phyloP scores from a whole-genome alignment of 2,329 filamentous ascomycete genomes.

The Fusarium sp. region DNA sequence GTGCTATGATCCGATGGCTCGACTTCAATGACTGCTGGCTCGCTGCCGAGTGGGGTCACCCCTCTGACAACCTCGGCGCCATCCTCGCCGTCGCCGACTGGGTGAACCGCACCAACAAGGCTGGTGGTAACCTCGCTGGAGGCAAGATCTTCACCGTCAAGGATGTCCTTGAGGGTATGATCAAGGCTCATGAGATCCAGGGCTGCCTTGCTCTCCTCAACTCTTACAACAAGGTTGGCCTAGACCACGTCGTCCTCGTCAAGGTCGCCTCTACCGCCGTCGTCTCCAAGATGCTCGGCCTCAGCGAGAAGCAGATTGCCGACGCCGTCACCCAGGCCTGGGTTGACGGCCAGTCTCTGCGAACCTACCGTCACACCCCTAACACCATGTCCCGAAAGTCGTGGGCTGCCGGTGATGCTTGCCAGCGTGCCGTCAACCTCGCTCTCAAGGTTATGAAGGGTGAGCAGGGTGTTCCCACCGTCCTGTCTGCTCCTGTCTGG shows the following conservation, averaged over 20 bases:
- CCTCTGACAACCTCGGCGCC: constrained; percentile 95
- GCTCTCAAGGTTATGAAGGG: constrained; percentile 90
- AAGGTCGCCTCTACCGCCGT: constrained; percentile 97
- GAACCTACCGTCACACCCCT: constrained; percentile 95
- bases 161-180: constrained; percentile 95
- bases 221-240: constrained; percentile 97
- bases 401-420: constrained; percentile 98
- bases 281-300: constrained; percentile 91
- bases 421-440: constrained; percentile 91
- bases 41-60: constrained; percentile 98
- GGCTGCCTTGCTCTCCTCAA: constrained; percentile 96
- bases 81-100: constrained; percentile 97
- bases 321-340: constrained; percentile 97
- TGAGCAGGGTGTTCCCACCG: constrained; percentile 88
- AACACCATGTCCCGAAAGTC: constrained; percentile 99
- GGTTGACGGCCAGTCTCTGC: constrained; percentile 94
- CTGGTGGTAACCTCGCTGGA: constrained; percentile 78
- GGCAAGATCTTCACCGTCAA: constrained; percentile 88
- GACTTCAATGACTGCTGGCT: constrained; percentile 99
- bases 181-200: constrained; percentile 99
- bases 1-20: constrained; percentile 97
- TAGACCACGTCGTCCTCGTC: constrained; percentile 97
- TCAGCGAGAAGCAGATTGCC: constrained; percentile 88
- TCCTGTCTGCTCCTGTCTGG: constrained; percentile 91
- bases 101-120: constrained; percentile 88